Percentiles rank a stretch among this genome's conserved stretches.
Conservation (phyloP, 305 asterid species). For the Fraxinus greggii region DNA sequence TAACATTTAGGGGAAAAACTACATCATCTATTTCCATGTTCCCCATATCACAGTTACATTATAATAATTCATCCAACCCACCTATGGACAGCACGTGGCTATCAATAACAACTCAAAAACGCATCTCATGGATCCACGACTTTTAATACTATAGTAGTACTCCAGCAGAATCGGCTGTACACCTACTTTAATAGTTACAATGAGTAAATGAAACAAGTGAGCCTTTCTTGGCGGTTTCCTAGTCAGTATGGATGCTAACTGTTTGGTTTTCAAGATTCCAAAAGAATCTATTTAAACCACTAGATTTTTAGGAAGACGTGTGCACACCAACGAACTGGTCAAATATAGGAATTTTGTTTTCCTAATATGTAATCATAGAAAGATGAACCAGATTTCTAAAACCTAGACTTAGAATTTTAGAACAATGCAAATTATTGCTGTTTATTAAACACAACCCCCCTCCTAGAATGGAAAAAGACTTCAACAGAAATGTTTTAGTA, state of each 20-base stretch:
- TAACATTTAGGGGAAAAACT: neutral
- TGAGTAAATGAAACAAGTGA: neutral
- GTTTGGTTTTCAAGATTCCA: neutral
- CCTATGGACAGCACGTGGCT: neutral
- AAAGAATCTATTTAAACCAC: neutral
- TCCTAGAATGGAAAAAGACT: neutral
- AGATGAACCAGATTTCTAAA: constrained; percentile 1
- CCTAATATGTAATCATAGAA: neutral
- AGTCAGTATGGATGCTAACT: neutral
- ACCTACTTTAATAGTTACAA: neutral
- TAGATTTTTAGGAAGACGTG: neutral
- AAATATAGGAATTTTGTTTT: neutral
- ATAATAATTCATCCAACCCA: neutral
- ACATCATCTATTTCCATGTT: neutral
- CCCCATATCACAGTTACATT: neutral
- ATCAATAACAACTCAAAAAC: neutral
- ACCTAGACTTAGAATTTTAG: neutral
- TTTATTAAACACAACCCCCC: neutral
- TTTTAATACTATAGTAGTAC: neutral
- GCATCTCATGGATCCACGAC: neutral
- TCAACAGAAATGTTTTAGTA: neutral
- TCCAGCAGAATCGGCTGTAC: neutral
- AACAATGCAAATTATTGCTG: neutral
- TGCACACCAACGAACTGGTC: neutral
- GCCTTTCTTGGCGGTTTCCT: neutral